These are phyloP conservation scores for Cornus suecica DNA, from an alignment of 148 eudicot genomes.

Conservation along the genomic window DNA sequence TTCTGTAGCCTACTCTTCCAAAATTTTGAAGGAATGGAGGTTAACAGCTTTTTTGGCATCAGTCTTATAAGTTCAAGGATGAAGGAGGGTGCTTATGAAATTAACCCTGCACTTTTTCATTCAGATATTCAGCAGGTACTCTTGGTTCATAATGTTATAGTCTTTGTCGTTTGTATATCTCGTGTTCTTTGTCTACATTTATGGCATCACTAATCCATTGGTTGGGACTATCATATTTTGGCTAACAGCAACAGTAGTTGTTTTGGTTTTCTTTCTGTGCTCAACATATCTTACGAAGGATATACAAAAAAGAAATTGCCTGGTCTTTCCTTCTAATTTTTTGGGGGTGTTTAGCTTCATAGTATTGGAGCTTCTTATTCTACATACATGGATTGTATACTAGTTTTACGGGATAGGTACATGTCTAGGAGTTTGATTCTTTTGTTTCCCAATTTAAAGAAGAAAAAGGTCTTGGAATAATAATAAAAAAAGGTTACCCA, in stretches of 20 bases:
- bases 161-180: background rate
- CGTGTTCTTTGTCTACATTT: background rate
- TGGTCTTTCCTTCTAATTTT: background rate
- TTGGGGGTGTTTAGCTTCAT: background rate
- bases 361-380: no score
- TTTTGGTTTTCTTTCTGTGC: no score
- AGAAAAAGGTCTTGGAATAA: no score
- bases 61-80: slow-evolving; percentile 48
- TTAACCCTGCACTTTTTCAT: slow-evolving; percentile 51
- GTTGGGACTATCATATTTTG: no score
- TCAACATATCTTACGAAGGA: no score
- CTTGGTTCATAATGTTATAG: background rate
- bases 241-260: no score
- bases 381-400: no score
- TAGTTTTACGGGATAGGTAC: no score
- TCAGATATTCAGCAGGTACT: slow-evolving; percentile 71
- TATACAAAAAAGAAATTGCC: no score
- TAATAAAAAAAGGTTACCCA: background rate
- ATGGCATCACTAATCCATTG: no score
- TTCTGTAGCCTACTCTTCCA: slow-evolving; percentile 52
- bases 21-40: slow-evolving; percentile 6
- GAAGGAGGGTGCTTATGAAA: slow-evolving; percentile 73
- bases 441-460: no score
- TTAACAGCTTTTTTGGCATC: slow-evolving; percentile 54
- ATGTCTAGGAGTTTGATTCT: no score